phyloP scores from a whole-genome alignment of 306 rosid species.

The Begonia peltatifolia region DNA sequence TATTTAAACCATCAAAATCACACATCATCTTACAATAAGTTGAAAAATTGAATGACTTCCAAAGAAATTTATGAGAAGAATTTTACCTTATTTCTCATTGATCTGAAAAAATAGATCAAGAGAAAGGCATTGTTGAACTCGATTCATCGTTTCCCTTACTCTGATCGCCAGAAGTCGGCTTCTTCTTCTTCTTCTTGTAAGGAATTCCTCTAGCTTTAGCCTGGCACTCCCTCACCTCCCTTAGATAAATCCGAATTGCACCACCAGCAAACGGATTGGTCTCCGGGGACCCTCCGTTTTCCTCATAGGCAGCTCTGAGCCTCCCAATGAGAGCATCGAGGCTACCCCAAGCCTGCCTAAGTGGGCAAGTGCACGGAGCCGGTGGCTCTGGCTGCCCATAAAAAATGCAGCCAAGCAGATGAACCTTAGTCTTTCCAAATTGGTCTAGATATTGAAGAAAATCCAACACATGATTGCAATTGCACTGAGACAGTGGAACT shows the following conservation, averaged over 20 bases:
- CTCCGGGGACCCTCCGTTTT: slow-evolving; percentile 72
- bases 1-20: too few relatives aligned
- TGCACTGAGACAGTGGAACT: slow-evolving; percentile 72
- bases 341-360: slow-evolving; percentile 92
- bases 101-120: slow-evolving; percentile 18
- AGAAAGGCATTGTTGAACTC: slow-evolving; percentile 26
- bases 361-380: slow-evolving; percentile 85
- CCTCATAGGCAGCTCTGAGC: slow-evolving; percentile 93
- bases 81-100: slow-evolving; percentile 17
- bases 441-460: slow-evolving; percentile 81
- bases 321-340: slow-evolving; percentile 93
- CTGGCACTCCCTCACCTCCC: slow-evolving; percentile 82
- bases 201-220: slow-evolving; percentile 97
- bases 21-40: background rate
- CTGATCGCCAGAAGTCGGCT: slow-evolving; percentile 11
- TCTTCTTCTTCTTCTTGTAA: slow-evolving; percentile 91
- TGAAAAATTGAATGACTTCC: background rate
- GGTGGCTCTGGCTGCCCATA: slow-evolving; percentile 95
- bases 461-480: slow-evolving; percentile 70
- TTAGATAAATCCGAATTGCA: slow-evolving; percentile 67
- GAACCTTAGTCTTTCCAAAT: slow-evolving; percentile 95
- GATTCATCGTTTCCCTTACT: slow-evolving; percentile 34
- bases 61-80: background rate
- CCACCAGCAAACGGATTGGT: slow-evolving; percentile 73
- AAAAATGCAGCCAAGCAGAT: slow-evolving; percentile 77